Evolutionary conservation across 371 early-diverging fungal species (phyloP), one percentile per base, ranked within the genome.

Genomic region (Mortierella sp.): DNA sequence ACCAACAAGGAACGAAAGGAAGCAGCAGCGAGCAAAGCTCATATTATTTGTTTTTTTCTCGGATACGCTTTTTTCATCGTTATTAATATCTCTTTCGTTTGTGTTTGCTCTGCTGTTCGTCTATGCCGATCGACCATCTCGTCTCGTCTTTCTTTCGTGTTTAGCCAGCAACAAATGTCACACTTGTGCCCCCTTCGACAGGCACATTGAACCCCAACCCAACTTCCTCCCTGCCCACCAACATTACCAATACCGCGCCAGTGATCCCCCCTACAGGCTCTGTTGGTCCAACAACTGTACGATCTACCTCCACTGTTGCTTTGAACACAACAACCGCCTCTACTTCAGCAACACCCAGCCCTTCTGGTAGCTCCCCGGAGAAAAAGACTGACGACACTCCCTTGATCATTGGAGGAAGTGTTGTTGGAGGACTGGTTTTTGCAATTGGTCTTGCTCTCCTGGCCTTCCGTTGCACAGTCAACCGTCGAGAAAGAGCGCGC

Each of bases 391-490:
- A 31, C n/a, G 46, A 24, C 53, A 54, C 2, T 0, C 5, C 26
- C 6, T 24, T 85, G 8, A 48, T 77, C 24, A 61, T 74, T 24
- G 80, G 69, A 37, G 81, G 78, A 4, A 72, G 74, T 5, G 79
- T 76, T 48, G 53, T 81, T n/a, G 86, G 86, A 50, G 86, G 86
- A 16, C 57, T 81, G 5, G 77, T 81, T n/a, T 76, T 81, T 64
- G 77, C 43, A 0, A 79, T 85, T 59, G 86, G 86, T 69, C 5
- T 76, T 8, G 86, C 74, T 54, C 73, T 85, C 44, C 13, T 78
- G n/a, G 69, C 75, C 44, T 85, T 85, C 79, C 67, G 74, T 19
- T 78, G 79, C 53, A 74, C 76, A 0, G 31, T 79, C 14, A 76
- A 73, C 34, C 73, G 81, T 13, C 50, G 72, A 21, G 86, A 85